Percentiles rank a stretch among this genome's conserved stretches.
Evolutionary conservation across 345 rosid species (phyloP).

Genomic region (Gossypium herbaceum): DNA sequence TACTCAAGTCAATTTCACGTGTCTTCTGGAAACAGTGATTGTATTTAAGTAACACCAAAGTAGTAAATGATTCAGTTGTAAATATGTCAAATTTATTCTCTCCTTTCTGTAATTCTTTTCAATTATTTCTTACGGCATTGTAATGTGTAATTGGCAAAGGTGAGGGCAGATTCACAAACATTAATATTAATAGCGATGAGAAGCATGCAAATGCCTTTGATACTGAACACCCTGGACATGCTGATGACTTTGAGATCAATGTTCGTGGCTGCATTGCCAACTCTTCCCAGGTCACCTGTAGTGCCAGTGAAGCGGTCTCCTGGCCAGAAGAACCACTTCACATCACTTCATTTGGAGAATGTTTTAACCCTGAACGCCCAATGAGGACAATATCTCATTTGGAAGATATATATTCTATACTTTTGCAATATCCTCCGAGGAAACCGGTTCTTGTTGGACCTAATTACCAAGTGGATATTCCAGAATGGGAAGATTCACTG

Average conservation of each 20-base stretch:
- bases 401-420: slow-evolving; percentile 32
- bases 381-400: slow-evolving; percentile 21
- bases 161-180: slow-evolving; percentile 13
- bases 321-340: slow-evolving; percentile 24
- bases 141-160: slow-evolving; percentile 19
- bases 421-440: slow-evolving; percentile 34
- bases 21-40: background rate
- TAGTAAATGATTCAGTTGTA: background rate
- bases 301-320: slow-evolving; percentile 30
- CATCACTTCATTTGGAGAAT: slow-evolving; percentile 23
- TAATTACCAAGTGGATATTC: slow-evolving; percentile 66
- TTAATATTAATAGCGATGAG: slow-evolving; percentile 17
- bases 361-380: slow-evolving; percentile 23
- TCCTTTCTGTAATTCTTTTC: background rate
- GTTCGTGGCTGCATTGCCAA: slow-evolving; percentile 21
- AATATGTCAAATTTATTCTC: background rate
- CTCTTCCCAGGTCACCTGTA: slow-evolving; percentile 28
- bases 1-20: background rate
- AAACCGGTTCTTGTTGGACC: slow-evolving; percentile 58
- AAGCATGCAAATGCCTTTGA: slow-evolving; percentile 17
- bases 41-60: background rate
- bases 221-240: slow-evolving; percentile 12
- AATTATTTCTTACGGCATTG: slow-evolving; percentile 7
- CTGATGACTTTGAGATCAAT: slow-evolving; percentile 18
- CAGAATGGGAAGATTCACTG: slow-evolving; percentile 29